Evolutionary conservation across 805 yeast species (phyloP).

Genomic region (Candida railenensis): DNA sequence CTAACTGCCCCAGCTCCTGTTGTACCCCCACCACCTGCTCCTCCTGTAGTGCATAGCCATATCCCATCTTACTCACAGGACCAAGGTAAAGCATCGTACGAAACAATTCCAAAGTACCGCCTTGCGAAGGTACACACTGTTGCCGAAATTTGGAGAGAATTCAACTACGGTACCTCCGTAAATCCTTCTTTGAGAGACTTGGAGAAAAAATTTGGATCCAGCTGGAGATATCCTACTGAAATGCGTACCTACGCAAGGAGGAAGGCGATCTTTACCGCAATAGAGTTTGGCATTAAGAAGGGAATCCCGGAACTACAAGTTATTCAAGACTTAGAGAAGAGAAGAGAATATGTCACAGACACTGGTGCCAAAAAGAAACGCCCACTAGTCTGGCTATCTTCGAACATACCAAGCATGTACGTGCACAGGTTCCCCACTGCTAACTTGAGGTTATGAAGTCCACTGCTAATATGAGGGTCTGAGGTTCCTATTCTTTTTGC

Average conservation of each 20-base stretch:
- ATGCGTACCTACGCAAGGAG: conserved; percentile 53
- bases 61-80: not conserved
- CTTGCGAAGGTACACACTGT: conserved; percentile 26
- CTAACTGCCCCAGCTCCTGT: too few relatives aligned
- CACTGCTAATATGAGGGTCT: not conserved
- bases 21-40: too few relatives aligned
- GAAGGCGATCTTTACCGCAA: conserved; percentile 53
- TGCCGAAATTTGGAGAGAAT: conserved; percentile 57
- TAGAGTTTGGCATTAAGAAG: conserved; percentile 46
- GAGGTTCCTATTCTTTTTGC: not conserved
- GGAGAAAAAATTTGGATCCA: conserved; percentile 49
- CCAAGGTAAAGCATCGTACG: conserved; percentile 7
- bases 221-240: conserved; percentile 58
- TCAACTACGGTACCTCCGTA: conserved; percentile 48
- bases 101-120: conserved; percentile 23
- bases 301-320: conserved; percentile 45
- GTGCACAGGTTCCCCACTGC: not conserved
- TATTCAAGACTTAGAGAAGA: conserved; percentile 46
- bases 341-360: conserved; percentile 39
- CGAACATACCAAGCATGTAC: not conserved
- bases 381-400: conserved; percentile 26
- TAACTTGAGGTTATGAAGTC: not conserved
- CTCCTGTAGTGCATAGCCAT: too few relatives aligned
- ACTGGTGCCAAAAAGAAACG: conserved; percentile 33
- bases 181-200: conserved; percentile 52